Evolutionary conservation across 2,329 filamentous ascomycete genomes (phyloP).

Genomic region (Dryadomyces quercus-mongolicae): DNA sequence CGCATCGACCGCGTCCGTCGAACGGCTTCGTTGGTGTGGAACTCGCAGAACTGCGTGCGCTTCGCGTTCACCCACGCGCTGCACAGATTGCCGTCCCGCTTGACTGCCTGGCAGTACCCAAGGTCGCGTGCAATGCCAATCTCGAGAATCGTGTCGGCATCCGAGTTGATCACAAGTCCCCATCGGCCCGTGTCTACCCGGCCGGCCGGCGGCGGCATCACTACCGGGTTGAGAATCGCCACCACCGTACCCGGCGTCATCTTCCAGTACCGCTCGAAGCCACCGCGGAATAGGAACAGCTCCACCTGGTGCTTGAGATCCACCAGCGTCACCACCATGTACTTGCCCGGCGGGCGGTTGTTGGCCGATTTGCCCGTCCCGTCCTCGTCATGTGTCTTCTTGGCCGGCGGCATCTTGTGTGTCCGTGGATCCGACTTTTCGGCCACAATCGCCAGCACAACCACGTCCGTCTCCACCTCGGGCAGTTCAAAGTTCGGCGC

Average conservation of each 20-base stretch:
- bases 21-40: slow-evolving; percentile 73
- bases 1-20: slow-evolving; percentile 53
- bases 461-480: slow-evolving; percentile 73
- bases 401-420: slow-evolving; percentile 29
- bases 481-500: slow-evolving; percentile 73
- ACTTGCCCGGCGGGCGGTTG: slow-evolving; percentile 49
- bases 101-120: slow-evolving; percentile 74
- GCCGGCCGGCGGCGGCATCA: slow-evolving; percentile 75
- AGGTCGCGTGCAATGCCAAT: slow-evolving; percentile 76
- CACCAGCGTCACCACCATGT: slow-evolving; percentile 81
- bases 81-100: slow-evolving; percentile 74
- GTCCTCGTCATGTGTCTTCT: slow-evolving; percentile 16
- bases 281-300: slow-evolving; percentile 81
- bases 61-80: slow-evolving; percentile 76
- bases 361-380: slow-evolving; percentile 8
- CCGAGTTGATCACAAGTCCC: slow-evolving; percentile 72
- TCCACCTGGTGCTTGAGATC: slow-evolving; percentile 88
- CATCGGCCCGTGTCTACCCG: slow-evolving; percentile 72
- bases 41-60: slow-evolving; percentile 86
- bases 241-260: slow-evolving; percentile 83
- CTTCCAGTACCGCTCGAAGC: slow-evolving; percentile 90
- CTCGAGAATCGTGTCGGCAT: slow-evolving; percentile 81
- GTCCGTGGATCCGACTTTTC: slow-evolving; percentile 72
- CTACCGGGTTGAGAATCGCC: slow-evolving; percentile 79
- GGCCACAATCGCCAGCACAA: slow-evolving; percentile 78